phyloP scores from a whole-genome alignment of 495 filamentous ascomycete species.

The Cercophora samala region DNA sequence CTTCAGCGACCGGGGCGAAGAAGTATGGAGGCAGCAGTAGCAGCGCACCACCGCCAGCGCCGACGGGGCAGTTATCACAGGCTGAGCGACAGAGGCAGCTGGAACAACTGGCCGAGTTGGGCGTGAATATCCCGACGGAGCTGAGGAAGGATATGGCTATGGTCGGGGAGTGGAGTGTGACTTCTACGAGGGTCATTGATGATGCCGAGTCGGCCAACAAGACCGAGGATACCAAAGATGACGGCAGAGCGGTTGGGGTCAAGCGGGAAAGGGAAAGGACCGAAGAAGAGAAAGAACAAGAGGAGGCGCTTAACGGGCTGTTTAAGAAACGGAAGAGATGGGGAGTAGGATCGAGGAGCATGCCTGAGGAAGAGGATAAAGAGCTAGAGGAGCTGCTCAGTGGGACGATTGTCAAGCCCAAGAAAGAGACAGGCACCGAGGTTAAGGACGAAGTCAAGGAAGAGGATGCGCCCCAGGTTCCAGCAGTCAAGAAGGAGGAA shows the following conservation, averaged over 20 bases:
- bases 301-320: conserved; percentile 54
- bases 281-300: conserved; percentile 62
- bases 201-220: conserved; percentile 26
- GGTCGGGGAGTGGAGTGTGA: conserved; percentile 85
- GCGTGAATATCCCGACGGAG: conserved; percentile 79
- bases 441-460: conserved; percentile 36
- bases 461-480: conserved; percentile 8
- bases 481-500: conserved; percentile 37
- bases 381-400: conserved; percentile 73
- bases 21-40: conserved; percentile 17
- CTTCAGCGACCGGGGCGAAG: neutral
- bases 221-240: conserved; percentile 28
- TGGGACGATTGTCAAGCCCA: conserved; percentile 35
- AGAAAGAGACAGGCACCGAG: conserved; percentile 35
- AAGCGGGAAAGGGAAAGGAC: conserved; percentile 65
- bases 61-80: conserved; percentile 43
- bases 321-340: conserved; percentile 63
- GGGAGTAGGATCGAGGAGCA: conserved; percentile 66
- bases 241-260: conserved; percentile 53
- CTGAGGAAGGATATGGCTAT: conserved; percentile 76
- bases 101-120: conserved; percentile 82
- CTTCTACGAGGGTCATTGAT: conserved; percentile 51
- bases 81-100: conserved; percentile 76
- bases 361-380: conserved; percentile 61
- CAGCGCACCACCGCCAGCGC: conserved; percentile 16